Base-by-base conservation (phyloP, 306 rosid genomes). In the Glycine latifolia region DNA sequence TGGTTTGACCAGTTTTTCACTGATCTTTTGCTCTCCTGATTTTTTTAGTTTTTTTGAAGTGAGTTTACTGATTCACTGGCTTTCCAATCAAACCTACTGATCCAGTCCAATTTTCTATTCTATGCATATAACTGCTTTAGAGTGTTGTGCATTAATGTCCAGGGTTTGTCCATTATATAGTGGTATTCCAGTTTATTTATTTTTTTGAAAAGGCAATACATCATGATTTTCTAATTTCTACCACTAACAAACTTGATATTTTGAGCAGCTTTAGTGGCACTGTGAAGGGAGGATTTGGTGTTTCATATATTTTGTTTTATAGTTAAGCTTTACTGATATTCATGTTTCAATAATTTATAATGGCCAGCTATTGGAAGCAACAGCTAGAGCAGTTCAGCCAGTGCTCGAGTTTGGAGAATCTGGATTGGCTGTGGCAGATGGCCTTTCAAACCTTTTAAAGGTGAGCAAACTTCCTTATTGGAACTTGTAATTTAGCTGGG, bases 371-470 rank as follows among this genome's bases (percentile, higher is more conserved):
- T 76, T 95, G 91, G 99, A 95, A 86, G 97, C 92, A 59, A 93
- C 97, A 44, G 99, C 99, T 75, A 89, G 95, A 84, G 97, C 97
- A 69, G 88, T 95, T 87, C 91, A 85, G 73, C 97, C 93, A 5
- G 90, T 93, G 74, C 91, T 93, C 31, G 92, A 87, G 87, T 90
- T 89, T 83, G 99, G 99, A 82, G 97, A 91, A 84, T 90, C 99
- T 54, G 97, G 97, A 67, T 33, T 92, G 78, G 92, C 95, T 12
- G 91, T 95, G n/a, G 94, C 97, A 46, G 97, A 93, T 73, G 99
- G 99, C 77, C 97, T 95, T 73, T 87, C 99, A 69, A 95, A 95
- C 85, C 90, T 93, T 70, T 80, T 93, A 65, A 93, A 91, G 97
- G 97, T 93, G 87, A 89, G 76, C 54, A 46, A 20, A 43, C 43